Evolutionary conservation across 257 asterid genomes (phyloP).

Genomic region (Sherardia arvensis): DNA sequence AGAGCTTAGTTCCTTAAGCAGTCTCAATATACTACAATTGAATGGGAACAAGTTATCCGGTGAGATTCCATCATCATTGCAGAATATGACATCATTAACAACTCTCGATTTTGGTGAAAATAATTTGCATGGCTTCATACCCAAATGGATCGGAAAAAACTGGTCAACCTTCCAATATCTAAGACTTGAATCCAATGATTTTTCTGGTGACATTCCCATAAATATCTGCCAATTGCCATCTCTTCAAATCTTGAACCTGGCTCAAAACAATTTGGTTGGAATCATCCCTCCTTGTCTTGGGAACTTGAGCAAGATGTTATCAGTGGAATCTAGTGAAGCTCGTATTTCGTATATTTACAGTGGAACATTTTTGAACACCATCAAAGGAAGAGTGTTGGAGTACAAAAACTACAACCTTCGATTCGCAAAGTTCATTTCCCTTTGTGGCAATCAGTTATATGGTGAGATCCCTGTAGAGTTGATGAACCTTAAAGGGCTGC

Average conservation of each 20-base stretch:
- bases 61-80: neutral
- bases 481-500: neutral
- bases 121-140: neutral
- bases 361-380: neutral
- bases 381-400: conserved; percentile 1
- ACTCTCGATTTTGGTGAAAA: neutral
- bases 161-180: neutral
- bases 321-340: neutral
- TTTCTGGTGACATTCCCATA: neutral
- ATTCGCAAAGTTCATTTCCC: neutral
- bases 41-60: conserved; percentile 13
- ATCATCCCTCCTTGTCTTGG: conserved; percentile 18
- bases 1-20: conserved; percentile 9
- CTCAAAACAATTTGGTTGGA: conserved; percentile 17
- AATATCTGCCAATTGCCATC: conserved; percentile 12
- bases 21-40: conserved; percentile 12
- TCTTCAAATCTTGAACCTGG: conserved; percentile 22
- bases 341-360: neutral
- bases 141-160: neutral
- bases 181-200: neutral
- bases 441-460: neutral
- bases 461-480: conserved; percentile 11
- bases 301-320: conserved; percentile 14
- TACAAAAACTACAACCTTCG: neutral
- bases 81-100: neutral